These are phyloP conservation scores for Aspergillus tanneri DNA, from an alignment of 2,329 filamentous ascomycete genomes.

Conservation along the genomic window DNA sequence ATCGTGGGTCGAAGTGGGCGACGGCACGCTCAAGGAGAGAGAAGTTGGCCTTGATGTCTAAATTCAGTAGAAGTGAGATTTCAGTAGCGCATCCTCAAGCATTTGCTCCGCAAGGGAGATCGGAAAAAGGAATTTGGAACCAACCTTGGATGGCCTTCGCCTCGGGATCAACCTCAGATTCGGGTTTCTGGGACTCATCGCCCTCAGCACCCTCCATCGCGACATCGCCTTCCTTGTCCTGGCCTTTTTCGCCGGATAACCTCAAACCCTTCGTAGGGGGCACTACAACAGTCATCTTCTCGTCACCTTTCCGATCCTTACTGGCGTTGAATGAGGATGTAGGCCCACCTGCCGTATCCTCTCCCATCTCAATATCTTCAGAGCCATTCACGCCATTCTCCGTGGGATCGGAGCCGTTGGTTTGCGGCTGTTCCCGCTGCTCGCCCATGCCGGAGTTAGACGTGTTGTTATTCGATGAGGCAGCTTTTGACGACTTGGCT, in stretches of 20 bases:
- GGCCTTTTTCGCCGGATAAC: conserved; percentile 55
- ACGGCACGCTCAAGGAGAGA: conserved; percentile 88
- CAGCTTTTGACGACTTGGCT: conserved; percentile 39
- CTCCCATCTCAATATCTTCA: conserved; percentile 71
- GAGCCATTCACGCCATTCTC: conserved; percentile 66
- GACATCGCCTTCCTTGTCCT: conserved; percentile 68
- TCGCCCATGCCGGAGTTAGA: conserved; percentile 59
- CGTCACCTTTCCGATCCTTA: conserved; percentile 70
- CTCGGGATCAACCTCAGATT: conserved; percentile 45
- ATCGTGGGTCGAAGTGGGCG: conserved; percentile 88
- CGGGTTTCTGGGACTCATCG: conserved; percentile 46
- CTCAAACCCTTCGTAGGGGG: conserved; percentile 67
- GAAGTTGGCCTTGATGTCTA: conserved; percentile 96
- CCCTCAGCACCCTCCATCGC: conserved; percentile 62
- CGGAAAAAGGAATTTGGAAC: conserved; percentile 13
- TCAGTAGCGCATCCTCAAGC: conserved; percentile 6
- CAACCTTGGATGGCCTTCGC: conserved; percentile 52
- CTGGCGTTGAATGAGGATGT: conserved; percentile 55
- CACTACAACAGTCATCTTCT: conserved; percentile 78
- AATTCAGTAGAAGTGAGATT: conserved; percentile 1
- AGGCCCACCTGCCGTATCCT: conserved; percentile 56
- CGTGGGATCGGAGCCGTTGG: conserved; percentile 66
- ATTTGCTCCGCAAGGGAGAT: neutral
- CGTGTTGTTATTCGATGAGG: conserved; percentile 35
- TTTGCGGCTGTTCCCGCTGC: conserved; percentile 65